Evolutionary conservation across 202 grass and related monocot genomes (phyloP).

Genomic region (Setaria italica): DNA sequence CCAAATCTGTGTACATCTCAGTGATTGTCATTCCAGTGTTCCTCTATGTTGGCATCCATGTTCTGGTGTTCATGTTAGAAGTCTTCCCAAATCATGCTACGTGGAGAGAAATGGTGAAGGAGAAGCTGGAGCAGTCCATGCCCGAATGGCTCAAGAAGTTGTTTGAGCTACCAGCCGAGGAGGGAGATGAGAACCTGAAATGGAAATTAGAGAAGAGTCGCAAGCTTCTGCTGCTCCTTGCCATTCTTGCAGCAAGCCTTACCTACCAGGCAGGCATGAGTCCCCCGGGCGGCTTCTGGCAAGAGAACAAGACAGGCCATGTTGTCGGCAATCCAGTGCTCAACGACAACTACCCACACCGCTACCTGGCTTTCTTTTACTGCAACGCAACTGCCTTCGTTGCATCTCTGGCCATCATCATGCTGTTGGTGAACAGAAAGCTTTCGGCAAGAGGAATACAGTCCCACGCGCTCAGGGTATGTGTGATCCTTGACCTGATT

Average conservation of each 20-base stretch:
- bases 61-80: constrained; percentile 49
- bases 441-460: constrained; percentile 41
- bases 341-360: constrained; percentile 40
- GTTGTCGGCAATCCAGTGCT: constrained; percentile 55
- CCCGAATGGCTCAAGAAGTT: constrained; percentile 37
- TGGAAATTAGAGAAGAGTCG: constrained; percentile 46
- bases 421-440: constrained; percentile 63
- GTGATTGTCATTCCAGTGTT: constrained; percentile 50
- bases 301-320: neutral
- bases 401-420: constrained; percentile 62
- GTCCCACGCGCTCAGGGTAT: constrained; percentile 48
- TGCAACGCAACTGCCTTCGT: constrained; percentile 65
- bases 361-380: constrained; percentile 63
- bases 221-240: constrained; percentile 66
- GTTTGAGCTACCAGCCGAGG: neutral
- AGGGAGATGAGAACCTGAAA: constrained; percentile 14
- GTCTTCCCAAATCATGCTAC: neutral
- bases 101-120: neutral
- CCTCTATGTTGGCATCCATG: constrained; percentile 47
- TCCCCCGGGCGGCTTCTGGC: constrained; percentile 61
- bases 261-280: constrained; percentile 61
- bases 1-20: constrained; percentile 37
- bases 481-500: constrained; percentile 54
- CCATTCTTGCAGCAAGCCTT: constrained; percentile 48
- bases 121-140: neutral